Evolutionary conservation across 2,329 filamentous ascomycete species (phyloP), one percentile per base, ranked within the genome.

Genomic region (Nothopassalora personata): DNA sequence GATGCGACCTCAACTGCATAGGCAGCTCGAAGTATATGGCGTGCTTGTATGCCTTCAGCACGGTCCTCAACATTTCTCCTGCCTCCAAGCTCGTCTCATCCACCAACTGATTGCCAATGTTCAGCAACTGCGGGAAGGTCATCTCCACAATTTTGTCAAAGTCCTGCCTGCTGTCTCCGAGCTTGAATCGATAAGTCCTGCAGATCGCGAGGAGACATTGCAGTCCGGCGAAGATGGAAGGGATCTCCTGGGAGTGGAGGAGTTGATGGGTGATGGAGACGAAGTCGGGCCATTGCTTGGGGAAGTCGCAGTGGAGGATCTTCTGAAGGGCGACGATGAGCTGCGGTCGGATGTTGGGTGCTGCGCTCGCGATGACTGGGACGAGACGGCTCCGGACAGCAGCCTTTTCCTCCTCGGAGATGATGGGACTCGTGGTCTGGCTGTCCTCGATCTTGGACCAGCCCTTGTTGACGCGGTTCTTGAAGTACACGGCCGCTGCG

Each of bases 31-130:
- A 97, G 82, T 95, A 99, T 70, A 95, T 96, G 51, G 94, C 92
- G 78, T 99, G 93, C 79, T 99, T 99, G 78, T 96, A 99, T 39
- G 91, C 88, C 80, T 99, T 99, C 71, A 99, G 83, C 57, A 95
- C 90, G 59, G 95, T 87, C 72, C 95, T 89, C 67, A 99, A 81
- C 89, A 99, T 97, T 79, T 97, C 94, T 60, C 90, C 93, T 18
- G 93, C 94, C 76, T 99, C 94, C 67, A 95, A 81, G 72, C 90
- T 96, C 72, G 90, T 90, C 78, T 97, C 92, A 66, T 90, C 88
- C 49, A 96, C 88, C 68, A 97, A 79, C 74, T 90, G 88, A 72
- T 90, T 91, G 68, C 92, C 95, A 70, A 99, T 94, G 63, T 83
- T 81, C 66, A 97, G 80, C 64, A 97, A 80, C 64, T 91, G 86